phyloP scores from a whole-genome alignment of 306 rosid genomes.

The Prunus mongolica region DNA sequence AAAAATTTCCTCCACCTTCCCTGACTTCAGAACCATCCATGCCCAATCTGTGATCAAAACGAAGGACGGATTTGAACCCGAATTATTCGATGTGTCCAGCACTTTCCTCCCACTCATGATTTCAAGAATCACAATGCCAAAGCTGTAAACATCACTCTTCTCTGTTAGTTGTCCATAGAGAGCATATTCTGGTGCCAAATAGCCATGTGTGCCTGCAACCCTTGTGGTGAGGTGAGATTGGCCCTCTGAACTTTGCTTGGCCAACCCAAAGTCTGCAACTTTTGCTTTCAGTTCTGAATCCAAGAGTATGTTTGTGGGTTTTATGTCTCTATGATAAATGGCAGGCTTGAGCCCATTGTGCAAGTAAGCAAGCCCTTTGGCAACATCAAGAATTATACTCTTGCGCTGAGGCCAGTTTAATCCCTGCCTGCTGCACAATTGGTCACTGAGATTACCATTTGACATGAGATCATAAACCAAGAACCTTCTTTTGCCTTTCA shows the following conservation, averaged over 20 bases:
- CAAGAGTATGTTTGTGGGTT: conserved; percentile 66
- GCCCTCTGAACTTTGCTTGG: conserved; percentile 57
- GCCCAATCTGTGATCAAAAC: conserved; percentile 79
- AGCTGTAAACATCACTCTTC: conserved; percentile 77
- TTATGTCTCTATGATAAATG: conserved; percentile 75
- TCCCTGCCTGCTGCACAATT: conserved; percentile 29
- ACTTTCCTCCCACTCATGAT: conserved; percentile 79
- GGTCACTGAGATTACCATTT: conserved; percentile 58
- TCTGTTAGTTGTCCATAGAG: conserved; percentile 72
- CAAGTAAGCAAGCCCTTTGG: conserved; percentile 72
- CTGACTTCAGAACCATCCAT: conserved; percentile 57
- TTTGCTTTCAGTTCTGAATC: conserved; percentile 67
- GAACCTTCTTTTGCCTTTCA: conserved; percentile 60
- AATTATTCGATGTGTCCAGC: conserved; percentile 40
- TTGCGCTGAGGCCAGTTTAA: conserved; percentile 80
- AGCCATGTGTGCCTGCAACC: conserved; percentile 80
- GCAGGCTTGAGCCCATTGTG: conserved; percentile 75
- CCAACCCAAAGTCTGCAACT: conserved; percentile 73
- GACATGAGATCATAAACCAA: conserved; percentile 74
- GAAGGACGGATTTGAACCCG: conserved; percentile 29
- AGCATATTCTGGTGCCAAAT: conserved; percentile 81
- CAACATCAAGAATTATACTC: conserved; percentile 71
- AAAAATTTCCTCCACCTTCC: conserved; percentile 46
- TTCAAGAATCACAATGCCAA: conserved; percentile 75
- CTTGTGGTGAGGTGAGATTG: conserved; percentile 76